A percentile compares a stretch with the other conserved stretches of the same genome.
These are phyloP conservation scores for Exophiala mesophila DNA, from an alignment of 2,329 filamentous ascomycete species.

Conservation along the genomic window DNA sequence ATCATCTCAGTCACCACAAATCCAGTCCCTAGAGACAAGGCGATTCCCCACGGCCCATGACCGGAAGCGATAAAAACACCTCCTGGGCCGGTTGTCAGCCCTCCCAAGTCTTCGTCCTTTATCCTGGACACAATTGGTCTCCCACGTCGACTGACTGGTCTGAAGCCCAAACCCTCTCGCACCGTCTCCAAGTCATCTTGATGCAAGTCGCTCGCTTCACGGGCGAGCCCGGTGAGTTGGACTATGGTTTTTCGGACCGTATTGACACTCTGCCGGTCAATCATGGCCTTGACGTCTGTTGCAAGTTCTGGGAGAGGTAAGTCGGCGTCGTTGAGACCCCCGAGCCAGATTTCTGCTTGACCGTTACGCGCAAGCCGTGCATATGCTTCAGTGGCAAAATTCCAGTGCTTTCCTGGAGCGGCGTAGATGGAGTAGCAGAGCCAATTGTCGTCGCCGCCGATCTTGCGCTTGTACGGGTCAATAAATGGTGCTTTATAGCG, in stretches of 20 bases:
- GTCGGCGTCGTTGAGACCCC: slow-evolving; percentile 60
- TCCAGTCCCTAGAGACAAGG: slow-evolving; percentile 61
- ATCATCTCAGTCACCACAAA: slow-evolving; percentile 66
- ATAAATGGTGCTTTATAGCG: slow-evolving; percentile 34
- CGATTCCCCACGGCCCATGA: slow-evolving; percentile 73
- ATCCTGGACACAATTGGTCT: slow-evolving; percentile 57
- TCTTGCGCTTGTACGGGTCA: slow-evolving; percentile 6
- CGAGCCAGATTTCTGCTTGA: slow-evolving; percentile 60
- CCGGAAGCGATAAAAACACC: slow-evolving; percentile 68
- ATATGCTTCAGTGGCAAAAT: slow-evolving; percentile 67
- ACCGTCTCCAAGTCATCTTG: slow-evolving; percentile 57
- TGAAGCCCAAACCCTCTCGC: slow-evolving; percentile 65
- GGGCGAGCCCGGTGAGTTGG: slow-evolving; percentile 32
- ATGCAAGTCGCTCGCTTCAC: slow-evolving; percentile 27
- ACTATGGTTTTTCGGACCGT: slow-evolving; percentile 32
- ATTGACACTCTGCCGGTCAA: slow-evolving; percentile 40
- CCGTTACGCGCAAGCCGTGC: slow-evolving; percentile 53
- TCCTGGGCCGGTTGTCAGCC: slow-evolving; percentile 34
- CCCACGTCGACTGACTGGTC: slow-evolving; percentile 62
- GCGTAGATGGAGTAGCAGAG: slow-evolving; percentile 67
- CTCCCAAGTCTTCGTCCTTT: slow-evolving; percentile 38
- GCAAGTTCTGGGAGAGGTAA: slow-evolving; percentile 58
- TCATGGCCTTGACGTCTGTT: slow-evolving; percentile 31
- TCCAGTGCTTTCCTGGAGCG: slow-evolving; percentile 45
- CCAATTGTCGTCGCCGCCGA: slow-evolving; percentile 35